Evolutionary conservation across 768 basidiomycete genomes (phyloP).

Genomic region (Megacollybia marginata): DNA sequence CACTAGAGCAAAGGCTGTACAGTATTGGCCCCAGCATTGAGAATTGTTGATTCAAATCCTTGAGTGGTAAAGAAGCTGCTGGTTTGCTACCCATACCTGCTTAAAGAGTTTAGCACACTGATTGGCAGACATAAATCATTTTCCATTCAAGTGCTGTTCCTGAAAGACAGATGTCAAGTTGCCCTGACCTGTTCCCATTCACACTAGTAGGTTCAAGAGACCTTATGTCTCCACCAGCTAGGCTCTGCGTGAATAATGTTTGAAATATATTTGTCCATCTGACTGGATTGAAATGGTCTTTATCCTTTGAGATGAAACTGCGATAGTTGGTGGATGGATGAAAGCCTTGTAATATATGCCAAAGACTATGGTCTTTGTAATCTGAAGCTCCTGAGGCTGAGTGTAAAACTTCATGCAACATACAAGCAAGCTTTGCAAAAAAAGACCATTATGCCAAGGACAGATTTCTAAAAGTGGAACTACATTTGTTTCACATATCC

Average conservation of each 20-base stretch:
- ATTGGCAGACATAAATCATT: neutral
- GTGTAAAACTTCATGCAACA: neutral
- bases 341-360: neutral
- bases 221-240: neutral
- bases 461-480: neutral
- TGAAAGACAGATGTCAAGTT: slow-evolving; percentile 4
- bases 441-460: neutral
- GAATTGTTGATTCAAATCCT: neutral
- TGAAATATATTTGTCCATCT: neutral
- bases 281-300: slow-evolving; percentile 5
- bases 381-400: neutral
- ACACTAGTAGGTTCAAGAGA: slow-evolving; percentile 5
- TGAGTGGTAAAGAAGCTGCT: neutral
- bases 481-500: neutral
- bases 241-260: neutral
- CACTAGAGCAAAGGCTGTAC: neutral
- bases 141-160: neutral
- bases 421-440: neutral
- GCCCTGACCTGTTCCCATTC: slow-evolving; percentile 9
- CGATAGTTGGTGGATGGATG: neutral
- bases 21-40: neutral
- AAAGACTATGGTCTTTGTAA: neutral
- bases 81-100: neutral
- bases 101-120: neutral
- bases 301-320: neutral